Base-by-base conservation (phyloP, 2,329 filamentous ascomycete species). In the Aureobasidium vineae region DNA sequence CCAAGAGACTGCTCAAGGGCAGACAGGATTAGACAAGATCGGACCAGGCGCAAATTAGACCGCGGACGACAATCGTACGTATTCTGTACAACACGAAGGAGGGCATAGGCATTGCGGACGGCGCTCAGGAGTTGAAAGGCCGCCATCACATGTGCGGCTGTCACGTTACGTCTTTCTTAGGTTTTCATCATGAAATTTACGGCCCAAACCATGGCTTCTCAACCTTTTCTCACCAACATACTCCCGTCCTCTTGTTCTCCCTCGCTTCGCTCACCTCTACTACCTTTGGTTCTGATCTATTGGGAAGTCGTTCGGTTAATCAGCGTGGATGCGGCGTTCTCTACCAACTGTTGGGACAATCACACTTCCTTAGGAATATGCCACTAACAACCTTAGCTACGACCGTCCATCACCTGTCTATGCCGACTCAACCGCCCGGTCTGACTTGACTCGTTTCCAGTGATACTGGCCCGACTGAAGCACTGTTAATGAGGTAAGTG, bases 1-100 rank as follows among this genome's bases (percentile, higher is more conserved):
- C 95, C 75, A 97, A 98, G 89, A 86, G 95, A 79, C 87, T 99
- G 88, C 84, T 99, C 79, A 98, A 98, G 88, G 93, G 93, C 77
- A 88, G 93, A 83, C 94, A 98, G 83, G 94, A 98, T 68, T 83
- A 79, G 60, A 65, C 52, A 33, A 66, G 4, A 54, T 16, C 45
- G 38, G 11, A 47, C 16, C 41, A 16, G 49, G 63, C 33, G 38
- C 36, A 40, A 19, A 41, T 45, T 28, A 36, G 11, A 53, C 49
- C 45, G 31, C 45, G 21, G 36, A 60, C 53, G 31, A 47, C 7
- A 57, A 57, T 23, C 52, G 53, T 33, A 57, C 64, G 53, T 66
- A 57, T 53, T 28, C 28, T 66, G 64, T 60, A 66, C 45, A 52
- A 66, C 53, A 66, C 41, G 33, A 28, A 59, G 53, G 52, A 50